Conservation (phyloP, 1,139 yeast genomes). For the Taphrina wiesneri region DNA sequence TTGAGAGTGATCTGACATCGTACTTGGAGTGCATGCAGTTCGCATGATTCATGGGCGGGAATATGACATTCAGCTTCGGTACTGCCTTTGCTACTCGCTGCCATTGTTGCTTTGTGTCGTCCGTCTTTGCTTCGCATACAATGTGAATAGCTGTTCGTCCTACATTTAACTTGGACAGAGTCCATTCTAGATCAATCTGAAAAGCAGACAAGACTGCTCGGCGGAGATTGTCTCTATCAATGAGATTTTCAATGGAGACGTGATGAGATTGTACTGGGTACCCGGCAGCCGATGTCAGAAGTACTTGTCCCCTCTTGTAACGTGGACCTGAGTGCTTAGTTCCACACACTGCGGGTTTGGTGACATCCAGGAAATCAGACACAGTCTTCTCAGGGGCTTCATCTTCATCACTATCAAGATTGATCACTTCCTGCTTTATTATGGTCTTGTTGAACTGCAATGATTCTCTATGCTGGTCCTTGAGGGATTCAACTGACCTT, state of each 20-base stretch:
- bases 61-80: constrained; percentile 6
- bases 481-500: background rate
- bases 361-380: background rate
- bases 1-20: background rate
- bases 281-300: constrained; percentile 39
- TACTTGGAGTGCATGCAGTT: constrained; percentile 41
- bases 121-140: constrained; percentile 37
- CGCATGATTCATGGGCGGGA: constrained; percentile 35
- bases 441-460: background rate
- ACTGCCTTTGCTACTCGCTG: background rate
- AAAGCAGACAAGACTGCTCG: constrained; percentile 40
- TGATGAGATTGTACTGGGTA: constrained; percentile 35
- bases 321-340: background rate
- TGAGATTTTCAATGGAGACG: constrained; percentile 39
- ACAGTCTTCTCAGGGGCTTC: background rate
- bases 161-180: constrained; percentile 31
- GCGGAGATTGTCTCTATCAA: constrained; percentile 37
- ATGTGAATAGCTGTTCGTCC: constrained; percentile 34
- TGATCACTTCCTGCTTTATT: background rate
- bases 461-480: background rate
- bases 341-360: background rate
- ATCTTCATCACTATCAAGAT: background rate
- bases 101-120: constrained; percentile 27
- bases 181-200: constrained; percentile 35
- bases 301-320: constrained; percentile 39